Evolutionary conservation across 345 rosid species (phyloP), one percentile per base, ranked within the genome.

Genomic region (Corchorus capsularis): DNA sequence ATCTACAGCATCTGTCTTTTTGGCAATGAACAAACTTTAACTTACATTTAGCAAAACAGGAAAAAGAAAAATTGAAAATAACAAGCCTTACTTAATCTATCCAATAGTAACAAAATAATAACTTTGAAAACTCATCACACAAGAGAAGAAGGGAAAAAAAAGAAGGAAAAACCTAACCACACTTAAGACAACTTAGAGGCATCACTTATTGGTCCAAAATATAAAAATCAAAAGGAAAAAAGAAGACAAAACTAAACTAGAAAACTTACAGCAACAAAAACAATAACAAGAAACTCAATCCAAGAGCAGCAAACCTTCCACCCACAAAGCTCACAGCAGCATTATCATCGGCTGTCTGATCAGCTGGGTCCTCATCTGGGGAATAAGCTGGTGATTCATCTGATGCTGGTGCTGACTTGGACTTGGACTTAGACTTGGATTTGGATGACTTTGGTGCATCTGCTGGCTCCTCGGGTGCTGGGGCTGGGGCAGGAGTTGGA

Each of bases 301-400:
- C 79, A 67, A 82, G 6, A 65, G 85, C 82, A 73, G 71, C 81
- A 79, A 67, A 63, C 46, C 80, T 82, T 59, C 84, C 85, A 78
- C 71, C 84, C 4, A 22, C 27, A 16, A 83, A 50, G 80, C 83
- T 79, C 79, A 75, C 79, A 52, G 89, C 89, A 60, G 85, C 82
- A 50, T 74, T 88, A 13, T 85, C 85, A 80, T 93, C 96, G 7
- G 88, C 93, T 0, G 87, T 81, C 0, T 81, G 79, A 65, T 93
- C 98, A 2, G 87, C 93, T 0, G 86, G 50, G 35, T 77, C 87
- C 15, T 74, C 91, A 2, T 76, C 91, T 0, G 98, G 96, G 32
- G 93, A 81, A 69, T 88, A 91, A 0, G 93, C 94, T 0, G 98
- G 96, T 1, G 97, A 84, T 60, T 91, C 91, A 11, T 86, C 90